Conservation (phyloP, 495 filamentous ascomycete species). For the Polyplosphaeria fusca region DNA sequence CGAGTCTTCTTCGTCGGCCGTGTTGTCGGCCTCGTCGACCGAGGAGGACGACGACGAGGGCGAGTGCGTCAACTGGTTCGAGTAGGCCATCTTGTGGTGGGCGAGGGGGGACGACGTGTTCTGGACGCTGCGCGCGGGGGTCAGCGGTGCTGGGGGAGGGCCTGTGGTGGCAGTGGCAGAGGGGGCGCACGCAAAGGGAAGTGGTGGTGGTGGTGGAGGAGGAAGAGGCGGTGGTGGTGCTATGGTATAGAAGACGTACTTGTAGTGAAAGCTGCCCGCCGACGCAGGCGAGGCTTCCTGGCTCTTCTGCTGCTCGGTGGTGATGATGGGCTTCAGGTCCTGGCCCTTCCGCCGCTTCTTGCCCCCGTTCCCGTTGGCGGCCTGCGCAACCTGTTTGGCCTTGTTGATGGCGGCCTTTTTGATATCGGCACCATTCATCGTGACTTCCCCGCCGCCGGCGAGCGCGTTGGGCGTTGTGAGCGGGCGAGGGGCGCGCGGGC, state of each 20-base stretch:
- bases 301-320: conserved; percentile 42
- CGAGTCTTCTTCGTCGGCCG: conserved; percentile 96
- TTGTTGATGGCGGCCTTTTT: conserved; percentile 75
- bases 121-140: conserved; percentile 35
- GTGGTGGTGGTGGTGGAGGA: neutral
- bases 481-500: conserved; percentile 1
- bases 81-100: conserved; percentile 49
- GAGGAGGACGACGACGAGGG: conserved; percentile 74
- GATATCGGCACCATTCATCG: conserved; percentile 70
- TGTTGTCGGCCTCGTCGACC: conserved; percentile 78
- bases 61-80: conserved; percentile 62
- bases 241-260: conserved; percentile 30
- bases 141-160: no score
- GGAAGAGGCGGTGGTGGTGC: neutral
- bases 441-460: conserved; percentile 37
- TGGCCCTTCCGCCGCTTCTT: conserved; percentile 45
- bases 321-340: conserved; percentile 44
- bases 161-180: neutral
- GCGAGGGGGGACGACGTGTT: conserved; percentile 47
- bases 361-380: conserved; percentile 43
- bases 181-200: neutral
- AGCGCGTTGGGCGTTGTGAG: neutral
- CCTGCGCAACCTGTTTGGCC: conserved; percentile 60
- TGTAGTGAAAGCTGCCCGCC: conserved; percentile 31
- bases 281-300: conserved; percentile 41